These are phyloP conservation scores for Globisporangium spiculum DNA, from an alignment of 352 stramenopile species.

Conservation along the genomic window DNA sequence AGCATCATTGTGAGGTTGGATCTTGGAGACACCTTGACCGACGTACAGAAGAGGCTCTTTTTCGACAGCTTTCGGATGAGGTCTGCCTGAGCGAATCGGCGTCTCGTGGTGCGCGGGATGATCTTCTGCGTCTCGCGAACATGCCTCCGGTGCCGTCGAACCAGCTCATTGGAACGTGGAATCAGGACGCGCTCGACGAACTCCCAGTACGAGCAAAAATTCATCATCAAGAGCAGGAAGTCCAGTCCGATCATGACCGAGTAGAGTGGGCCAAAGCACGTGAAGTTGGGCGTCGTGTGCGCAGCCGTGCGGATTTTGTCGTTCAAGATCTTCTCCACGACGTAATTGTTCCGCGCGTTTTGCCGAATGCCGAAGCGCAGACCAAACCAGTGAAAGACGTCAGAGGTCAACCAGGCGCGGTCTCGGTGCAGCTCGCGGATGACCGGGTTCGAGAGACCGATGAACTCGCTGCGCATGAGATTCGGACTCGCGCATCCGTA, in stretches of 20 bases:
- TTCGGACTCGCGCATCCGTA: conserved; percentile 28
- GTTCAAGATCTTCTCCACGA: conserved; percentile 5
- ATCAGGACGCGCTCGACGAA: conserved; percentile 16
- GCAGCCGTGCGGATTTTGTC: not conserved
- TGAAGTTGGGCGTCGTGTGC: conserved; percentile 24
- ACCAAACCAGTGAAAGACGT: conserved; percentile 21
- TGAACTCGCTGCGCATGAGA: conserved; percentile 19
- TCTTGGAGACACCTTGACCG: not conserved
- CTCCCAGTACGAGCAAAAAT: conserved; percentile 22
- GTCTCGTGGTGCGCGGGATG: conserved; percentile 1
- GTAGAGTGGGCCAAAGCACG: conserved; percentile 25
- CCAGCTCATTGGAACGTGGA: conserved; percentile 16
- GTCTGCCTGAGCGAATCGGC: conserved; percentile 8
- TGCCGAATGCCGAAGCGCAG: conserved; percentile 23
- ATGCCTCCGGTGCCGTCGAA: conserved; percentile 12
- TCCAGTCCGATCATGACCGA: conserved; percentile 27
- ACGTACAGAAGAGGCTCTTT: not conserved
- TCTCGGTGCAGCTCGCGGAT: conserved; percentile 17
- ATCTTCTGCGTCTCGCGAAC: conserved; percentile 9
- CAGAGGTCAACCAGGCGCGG: conserved; percentile 24
- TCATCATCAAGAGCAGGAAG: conserved; percentile 18
- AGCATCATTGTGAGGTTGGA: conserved; percentile 1
- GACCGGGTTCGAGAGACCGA: conserved; percentile 19
- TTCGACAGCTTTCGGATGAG: not conserved
- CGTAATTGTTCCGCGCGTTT: conserved; percentile 22